phyloP scores from a whole-genome alignment of 1,284 basidiomycete species.

The Ceratobasidium sp. region DNA sequence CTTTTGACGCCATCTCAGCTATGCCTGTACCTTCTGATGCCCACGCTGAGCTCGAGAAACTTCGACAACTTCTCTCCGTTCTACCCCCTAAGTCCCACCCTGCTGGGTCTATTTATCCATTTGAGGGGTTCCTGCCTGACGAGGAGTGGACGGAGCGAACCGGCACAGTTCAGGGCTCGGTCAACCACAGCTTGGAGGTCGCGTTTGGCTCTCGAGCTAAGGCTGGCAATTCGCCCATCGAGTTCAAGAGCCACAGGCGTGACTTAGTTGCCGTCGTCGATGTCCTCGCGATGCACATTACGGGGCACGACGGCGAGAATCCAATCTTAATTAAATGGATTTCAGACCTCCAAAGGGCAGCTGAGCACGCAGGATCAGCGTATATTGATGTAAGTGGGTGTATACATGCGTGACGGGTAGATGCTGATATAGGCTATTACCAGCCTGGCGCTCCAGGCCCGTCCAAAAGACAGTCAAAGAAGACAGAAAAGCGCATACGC shows the following conservation, averaged over 20 bases:
- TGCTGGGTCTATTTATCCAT: neutral
- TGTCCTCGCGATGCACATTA: neutral
- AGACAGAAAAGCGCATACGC: too few relatives aligned
- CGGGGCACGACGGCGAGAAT: constrained; percentile 4
- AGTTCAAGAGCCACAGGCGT: constrained; percentile 9
- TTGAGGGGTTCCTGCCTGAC: neutral
- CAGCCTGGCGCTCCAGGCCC: too few relatives aligned
- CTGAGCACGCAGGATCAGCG: neutral
- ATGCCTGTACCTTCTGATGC: neutral
- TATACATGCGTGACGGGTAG: too few relatives aligned
- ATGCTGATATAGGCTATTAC: too few relatives aligned
- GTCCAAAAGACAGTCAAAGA: too few relatives aligned
- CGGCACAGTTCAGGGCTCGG: constrained; percentile 6
- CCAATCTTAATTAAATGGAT: constrained; percentile 15
- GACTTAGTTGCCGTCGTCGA: constrained; percentile 27
- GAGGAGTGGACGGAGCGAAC: neutral
- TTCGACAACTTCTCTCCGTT: neutral
- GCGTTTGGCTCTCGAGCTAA: constrained; percentile 15
- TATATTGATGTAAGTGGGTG: neutral
- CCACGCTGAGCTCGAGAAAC: neutral
- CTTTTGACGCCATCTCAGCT: too few relatives aligned
- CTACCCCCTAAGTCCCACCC: neutral
- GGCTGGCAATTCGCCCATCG: neutral
- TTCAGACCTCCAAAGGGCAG: neutral
- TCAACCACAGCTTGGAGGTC: constrained; percentile 4